Conservation (phyloP, 192 early-diverging fungal species). For the Geosiphon pyriformis region DNA sequence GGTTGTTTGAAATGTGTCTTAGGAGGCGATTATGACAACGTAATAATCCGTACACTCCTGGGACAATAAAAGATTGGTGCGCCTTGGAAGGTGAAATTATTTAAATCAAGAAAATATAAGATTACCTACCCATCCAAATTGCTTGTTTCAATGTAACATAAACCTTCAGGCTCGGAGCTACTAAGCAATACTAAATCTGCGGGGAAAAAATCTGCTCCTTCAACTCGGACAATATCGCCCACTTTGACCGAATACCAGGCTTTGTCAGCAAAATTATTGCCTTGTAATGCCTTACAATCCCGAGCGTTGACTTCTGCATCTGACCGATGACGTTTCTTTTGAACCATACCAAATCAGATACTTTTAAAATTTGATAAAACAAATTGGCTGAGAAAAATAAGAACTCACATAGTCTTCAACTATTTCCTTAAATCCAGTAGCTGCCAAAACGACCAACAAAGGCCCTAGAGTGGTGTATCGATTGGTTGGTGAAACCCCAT, state of each 20-base stretch:
- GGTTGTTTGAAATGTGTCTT: too few relatives aligned
- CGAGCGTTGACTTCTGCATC: conserved; percentile 72
- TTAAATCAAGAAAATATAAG: neutral
- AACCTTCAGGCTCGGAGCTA: conserved; percentile 90
- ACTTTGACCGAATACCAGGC: conserved; percentile 79
- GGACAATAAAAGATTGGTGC: too few relatives aligned
- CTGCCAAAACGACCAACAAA: conserved; percentile 76
- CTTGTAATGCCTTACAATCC: conserved; percentile 53
- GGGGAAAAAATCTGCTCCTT: conserved; percentile 83
- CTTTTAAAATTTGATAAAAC: too few relatives aligned
- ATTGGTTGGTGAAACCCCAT: conserved; percentile 88
- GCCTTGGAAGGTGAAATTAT: too few relatives aligned
- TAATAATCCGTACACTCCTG: too few relatives aligned
- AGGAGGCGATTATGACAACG: too few relatives aligned
- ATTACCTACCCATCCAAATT: conserved; percentile 83
- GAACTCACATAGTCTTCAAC: conserved; percentile 79
- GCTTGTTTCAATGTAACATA: conserved; percentile 97
- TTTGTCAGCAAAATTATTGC: conserved; percentile 64
- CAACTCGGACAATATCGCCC: conserved; percentile 88
- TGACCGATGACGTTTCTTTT: conserved; percentile 64
- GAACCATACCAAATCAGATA: neutral
- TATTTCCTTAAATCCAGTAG: conserved; percentile 91
- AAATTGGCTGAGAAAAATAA: too few relatives aligned
- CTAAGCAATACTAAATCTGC: conserved; percentile 89
- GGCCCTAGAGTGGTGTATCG: conserved; percentile 81